A percentile compares a stretch with the other conserved stretches of the same genome.
These are phyloP conservation scores for Nigrograna mackinnonii DNA, from an alignment of 2,329 filamentous ascomycete species.

Conservation along the genomic window DNA sequence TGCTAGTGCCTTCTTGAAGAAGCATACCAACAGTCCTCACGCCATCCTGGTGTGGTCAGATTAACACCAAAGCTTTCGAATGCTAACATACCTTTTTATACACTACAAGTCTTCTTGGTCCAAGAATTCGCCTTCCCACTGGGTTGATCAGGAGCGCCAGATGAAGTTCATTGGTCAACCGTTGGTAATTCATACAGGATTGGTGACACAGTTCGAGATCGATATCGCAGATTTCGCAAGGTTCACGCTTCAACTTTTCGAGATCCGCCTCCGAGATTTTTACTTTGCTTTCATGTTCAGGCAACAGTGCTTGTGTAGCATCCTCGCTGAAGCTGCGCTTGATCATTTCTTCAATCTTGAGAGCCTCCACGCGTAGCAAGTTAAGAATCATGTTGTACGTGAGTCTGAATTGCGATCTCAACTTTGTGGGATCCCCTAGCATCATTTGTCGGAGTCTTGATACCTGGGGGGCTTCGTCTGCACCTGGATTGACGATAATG, in stretches of 20 bases:
- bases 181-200: conserved; percentile 77
- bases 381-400: conserved; percentile 99
- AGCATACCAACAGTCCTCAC: conserved; percentile 82
- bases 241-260: conserved; percentile 83
- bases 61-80: not conserved
- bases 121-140: conserved; percentile 78
- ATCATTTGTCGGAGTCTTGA: conserved; percentile 90
- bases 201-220: conserved; percentile 81
- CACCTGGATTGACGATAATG: conserved; percentile 82
- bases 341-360: conserved; percentile 99
- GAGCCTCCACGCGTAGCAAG: conserved; percentile 86
- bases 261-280: conserved; percentile 90
- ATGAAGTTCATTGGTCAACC: conserved; percentile 81
- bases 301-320: conserved; percentile 89
- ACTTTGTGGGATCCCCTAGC: conserved; percentile 89
- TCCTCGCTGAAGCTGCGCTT: conserved; percentile 99
- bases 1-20: conserved; percentile 72
- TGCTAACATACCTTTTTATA: conserved; percentile 64
- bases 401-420: conserved; percentile 92
- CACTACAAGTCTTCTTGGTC: conserved; percentile 75
- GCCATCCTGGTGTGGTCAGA: conserved; percentile 64
- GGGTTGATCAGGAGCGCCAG: conserved; percentile 77
- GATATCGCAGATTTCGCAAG: conserved; percentile 79
- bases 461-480: conserved; percentile 86
- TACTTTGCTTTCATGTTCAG: conserved; percentile 94